Percentiles rank a stretch among this genome's conserved stretches.
phyloP scores from a whole-genome alignment of 108 stramenopile genomes.

The Nitzschia palea region DNA sequence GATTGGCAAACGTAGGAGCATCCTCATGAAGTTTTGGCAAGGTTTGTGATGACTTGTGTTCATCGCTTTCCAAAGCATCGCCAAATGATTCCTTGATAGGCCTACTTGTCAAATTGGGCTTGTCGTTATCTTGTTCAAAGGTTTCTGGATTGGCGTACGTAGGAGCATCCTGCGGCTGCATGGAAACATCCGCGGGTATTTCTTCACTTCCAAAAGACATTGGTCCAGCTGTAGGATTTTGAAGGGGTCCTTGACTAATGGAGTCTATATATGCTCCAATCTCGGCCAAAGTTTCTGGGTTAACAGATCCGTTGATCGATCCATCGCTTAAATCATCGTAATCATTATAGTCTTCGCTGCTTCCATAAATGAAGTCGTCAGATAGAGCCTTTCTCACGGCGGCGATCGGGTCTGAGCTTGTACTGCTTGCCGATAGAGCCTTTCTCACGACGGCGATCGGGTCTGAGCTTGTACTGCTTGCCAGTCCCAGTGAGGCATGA shows the following conservation, averaged over 20 bases:
- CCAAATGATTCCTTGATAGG: no score
- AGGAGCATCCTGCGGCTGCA: no score
- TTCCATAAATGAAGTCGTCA: slow-evolving; percentile 5
- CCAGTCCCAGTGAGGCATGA: background rate
- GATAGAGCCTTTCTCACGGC: slow-evolving; percentile 2
- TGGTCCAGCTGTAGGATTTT: no score
- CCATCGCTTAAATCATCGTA: slow-evolving; percentile 3
- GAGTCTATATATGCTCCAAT: slow-evolving; percentile 39
- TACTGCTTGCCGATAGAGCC: background rate
- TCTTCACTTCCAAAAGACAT: no score
- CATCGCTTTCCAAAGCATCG: no score
- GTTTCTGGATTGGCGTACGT: no score
- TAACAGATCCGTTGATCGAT: slow-evolving; percentile 2
- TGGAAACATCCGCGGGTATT: no score
- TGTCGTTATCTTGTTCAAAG: no score
- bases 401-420: slow-evolving; percentile 8
- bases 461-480: background rate
- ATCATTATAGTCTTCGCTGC: background rate
- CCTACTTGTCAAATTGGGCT: no score
- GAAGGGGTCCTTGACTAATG: slow-evolving; percentile 4
- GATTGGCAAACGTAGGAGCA: slow-evolving; percentile 6
- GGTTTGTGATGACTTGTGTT: no score
- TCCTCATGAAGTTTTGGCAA: background rate
- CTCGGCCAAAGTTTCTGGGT: slow-evolving; percentile 38
- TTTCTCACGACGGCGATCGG: slow-evolving; percentile 1